A percentile compares a stretch with the other conserved stretches of the same genome.
Evolutionary conservation across 2,329 filamentous ascomycete species (phyloP).

Genomic region (Penicillium sp.): DNA sequence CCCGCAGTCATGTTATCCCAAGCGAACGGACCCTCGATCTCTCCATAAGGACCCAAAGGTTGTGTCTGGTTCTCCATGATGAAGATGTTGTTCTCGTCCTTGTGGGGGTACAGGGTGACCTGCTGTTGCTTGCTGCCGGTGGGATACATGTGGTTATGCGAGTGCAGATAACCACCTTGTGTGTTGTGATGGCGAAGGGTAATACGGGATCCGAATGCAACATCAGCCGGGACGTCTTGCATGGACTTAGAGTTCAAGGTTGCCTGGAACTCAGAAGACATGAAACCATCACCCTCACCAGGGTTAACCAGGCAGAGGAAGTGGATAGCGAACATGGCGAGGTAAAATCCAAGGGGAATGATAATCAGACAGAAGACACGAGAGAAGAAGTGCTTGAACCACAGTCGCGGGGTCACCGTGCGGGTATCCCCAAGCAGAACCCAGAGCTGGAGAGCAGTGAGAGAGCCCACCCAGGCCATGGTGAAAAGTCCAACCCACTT

Average conservation of each 20-base stretch:
- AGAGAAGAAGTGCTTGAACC: conserved; percentile 92
- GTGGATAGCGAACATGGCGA: conserved; percentile 96
- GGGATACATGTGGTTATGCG: conserved; percentile 96
- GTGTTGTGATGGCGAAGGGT: conserved; percentile 93
- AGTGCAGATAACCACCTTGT: conserved; percentile 96
- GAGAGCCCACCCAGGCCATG: conserved; percentile 92
- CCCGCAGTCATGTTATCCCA: conserved; percentile 74
- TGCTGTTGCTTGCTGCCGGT: conserved; percentile 98
- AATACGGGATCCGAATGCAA: conserved; percentile 85
- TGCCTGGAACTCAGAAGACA: conserved; percentile 98
- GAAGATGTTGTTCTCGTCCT: conserved; percentile 98
- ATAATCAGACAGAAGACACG: conserved; percentile 89
- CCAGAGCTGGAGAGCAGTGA: conserved; percentile 94
- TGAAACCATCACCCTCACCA: conserved; percentile 97
- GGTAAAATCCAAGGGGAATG: conserved; percentile 87
- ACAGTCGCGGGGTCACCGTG: conserved; percentile 81
- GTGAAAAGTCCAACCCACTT: conserved; percentile 99
- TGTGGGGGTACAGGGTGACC: conserved; percentile 97
- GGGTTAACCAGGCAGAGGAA: conserved; percentile 92
- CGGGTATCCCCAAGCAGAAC: conserved; percentile 86
- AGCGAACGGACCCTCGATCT: conserved; percentile 78
- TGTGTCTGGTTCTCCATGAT: conserved; percentile 95
- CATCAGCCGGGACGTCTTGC: conserved; percentile 91
- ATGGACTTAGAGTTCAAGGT: conserved; percentile 96
- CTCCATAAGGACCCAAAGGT: conserved; percentile 74